Evolutionary conservation across 345 rosid genomes (phyloP), one percentile per base, ranked within the genome.

Genomic region (Psidium guajava): DNA sequence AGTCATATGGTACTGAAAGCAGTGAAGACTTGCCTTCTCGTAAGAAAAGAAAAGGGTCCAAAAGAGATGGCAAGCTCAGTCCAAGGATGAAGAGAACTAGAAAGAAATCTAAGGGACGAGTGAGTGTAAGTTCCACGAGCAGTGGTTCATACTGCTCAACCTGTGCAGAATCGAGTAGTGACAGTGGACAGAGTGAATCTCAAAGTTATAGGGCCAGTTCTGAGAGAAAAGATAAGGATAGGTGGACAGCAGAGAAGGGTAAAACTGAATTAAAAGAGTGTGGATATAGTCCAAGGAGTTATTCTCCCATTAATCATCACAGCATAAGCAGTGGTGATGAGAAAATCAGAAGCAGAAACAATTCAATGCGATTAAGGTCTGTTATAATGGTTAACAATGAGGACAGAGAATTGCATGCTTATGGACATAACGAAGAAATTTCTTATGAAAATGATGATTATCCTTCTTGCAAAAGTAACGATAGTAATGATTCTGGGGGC

Each of bases 391-490:
- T 91, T 77, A 32, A 85, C 69, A 91, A 61, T 56, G 92, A 90
- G 49, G 90, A 27, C 44, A 53, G 77, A 61, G 85, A 86, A 55
- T 53, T 84, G 82, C 87, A 85, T 11, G 50, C 81, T 36, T 91
- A 87, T 73, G 91, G 90, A 85, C 88, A 89, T 59, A 91, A 88
- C 86, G 92, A 93, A 54, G 96, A 92, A 86, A 86, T 91, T 58
- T 86, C 85, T 21, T 90, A 87, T 89, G 92, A 92, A 84, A 87
- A 88, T 22, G 92, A 90, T 87, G 96, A 90, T 84, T 92, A 91
- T 74, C 96, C 95, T 84, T 90, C 91, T 86, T 88, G 87, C 89
- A 89, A 82, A 89, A 92, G 91, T 88, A 87, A 89, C 84, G 93
- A 90, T 81, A 91, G 91, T 86, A 87, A 88, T 83, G 91, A 90